Conservation (phyloP, 2,329 filamentous ascomycete species). For the Ophiostoma sp. region DNA sequence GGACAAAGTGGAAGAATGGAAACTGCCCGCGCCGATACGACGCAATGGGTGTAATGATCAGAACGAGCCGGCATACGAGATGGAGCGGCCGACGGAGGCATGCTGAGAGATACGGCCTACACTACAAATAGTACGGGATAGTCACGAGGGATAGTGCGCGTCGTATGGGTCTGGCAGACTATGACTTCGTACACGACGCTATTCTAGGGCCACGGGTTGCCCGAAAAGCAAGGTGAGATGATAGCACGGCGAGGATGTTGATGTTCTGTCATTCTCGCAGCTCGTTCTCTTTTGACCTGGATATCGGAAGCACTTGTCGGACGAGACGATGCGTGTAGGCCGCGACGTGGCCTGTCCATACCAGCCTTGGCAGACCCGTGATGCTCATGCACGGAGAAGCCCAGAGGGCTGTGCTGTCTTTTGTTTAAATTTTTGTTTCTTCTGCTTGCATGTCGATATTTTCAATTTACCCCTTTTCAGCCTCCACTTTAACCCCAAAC, state of each 20-base stretch:
- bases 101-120: neutral
- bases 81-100: neutral
- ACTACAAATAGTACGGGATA: neutral
- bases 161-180: neutral
- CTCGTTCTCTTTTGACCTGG: too few relatives aligned
- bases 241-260: neutral
- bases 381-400: too few relatives aligned
- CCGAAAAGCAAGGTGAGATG: neutral
- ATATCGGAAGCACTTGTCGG: too few relatives aligned
- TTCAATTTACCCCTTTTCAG: too few relatives aligned
- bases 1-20: too few relatives aligned
- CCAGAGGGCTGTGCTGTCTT: too few relatives aligned
- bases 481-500: too few relatives aligned
- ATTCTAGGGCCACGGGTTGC: neutral
- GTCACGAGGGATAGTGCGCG: neutral
- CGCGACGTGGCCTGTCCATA: too few relatives aligned
- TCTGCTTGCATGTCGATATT: too few relatives aligned
- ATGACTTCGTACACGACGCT: neutral
- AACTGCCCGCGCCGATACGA: neutral
- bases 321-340: too few relatives aligned
- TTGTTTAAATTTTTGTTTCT: too few relatives aligned
- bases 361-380: too few relatives aligned
- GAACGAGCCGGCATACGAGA: constrained; percentile 16
- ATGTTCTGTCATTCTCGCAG: neutral
- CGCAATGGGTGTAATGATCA: constrained; percentile 20